Conservation (phyloP, 2,329 filamentous ascomycete species). For the Ascochyta fabae region DNA sequence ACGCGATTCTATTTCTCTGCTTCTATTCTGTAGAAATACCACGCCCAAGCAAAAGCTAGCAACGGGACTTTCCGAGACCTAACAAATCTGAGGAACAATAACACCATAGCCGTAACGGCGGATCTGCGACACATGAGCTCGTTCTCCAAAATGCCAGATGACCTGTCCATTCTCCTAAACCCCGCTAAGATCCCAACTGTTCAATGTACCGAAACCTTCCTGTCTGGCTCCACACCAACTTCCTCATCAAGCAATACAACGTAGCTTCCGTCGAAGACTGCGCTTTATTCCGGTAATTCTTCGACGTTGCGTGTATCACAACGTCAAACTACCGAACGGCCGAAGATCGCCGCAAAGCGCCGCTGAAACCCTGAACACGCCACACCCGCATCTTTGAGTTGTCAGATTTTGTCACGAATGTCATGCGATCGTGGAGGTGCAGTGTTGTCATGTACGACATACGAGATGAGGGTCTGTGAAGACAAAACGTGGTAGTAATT, state of each 20-base stretch:
- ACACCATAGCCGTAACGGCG: too few relatives aligned
- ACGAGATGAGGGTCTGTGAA: too few relatives aligned
- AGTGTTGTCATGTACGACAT: too few relatives aligned
- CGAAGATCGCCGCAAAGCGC: slow-evolving; percentile 13
- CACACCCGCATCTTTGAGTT: not conserved
- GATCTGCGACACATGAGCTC: too few relatives aligned
- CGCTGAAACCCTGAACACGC: slow-evolving; percentile 8
- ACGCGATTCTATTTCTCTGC: too few relatives aligned
- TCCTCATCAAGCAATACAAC: not conserved
- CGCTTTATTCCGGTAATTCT: slow-evolving; percentile 17
- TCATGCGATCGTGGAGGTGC: not conserved
- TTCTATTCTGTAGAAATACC: too few relatives aligned
- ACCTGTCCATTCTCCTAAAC: too few relatives aligned
- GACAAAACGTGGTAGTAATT: too few relatives aligned
- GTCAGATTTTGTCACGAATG: not conserved
- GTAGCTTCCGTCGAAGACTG: slow-evolving; percentile 3
- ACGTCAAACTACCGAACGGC: not conserved
- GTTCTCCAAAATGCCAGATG: too few relatives aligned
- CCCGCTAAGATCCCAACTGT: not conserved
- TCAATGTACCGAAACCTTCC: not conserved
- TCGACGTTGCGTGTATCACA: slow-evolving; percentile 1
- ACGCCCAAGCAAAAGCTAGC: too few relatives aligned
- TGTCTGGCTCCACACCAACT: not conserved
- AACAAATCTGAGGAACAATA: too few relatives aligned
- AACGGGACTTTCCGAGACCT: too few relatives aligned